Evolutionary conservation across 805 yeast species (phyloP), one percentile per base, ranked within the genome.

Genomic region (Saccharomyces paradoxus): DNA sequence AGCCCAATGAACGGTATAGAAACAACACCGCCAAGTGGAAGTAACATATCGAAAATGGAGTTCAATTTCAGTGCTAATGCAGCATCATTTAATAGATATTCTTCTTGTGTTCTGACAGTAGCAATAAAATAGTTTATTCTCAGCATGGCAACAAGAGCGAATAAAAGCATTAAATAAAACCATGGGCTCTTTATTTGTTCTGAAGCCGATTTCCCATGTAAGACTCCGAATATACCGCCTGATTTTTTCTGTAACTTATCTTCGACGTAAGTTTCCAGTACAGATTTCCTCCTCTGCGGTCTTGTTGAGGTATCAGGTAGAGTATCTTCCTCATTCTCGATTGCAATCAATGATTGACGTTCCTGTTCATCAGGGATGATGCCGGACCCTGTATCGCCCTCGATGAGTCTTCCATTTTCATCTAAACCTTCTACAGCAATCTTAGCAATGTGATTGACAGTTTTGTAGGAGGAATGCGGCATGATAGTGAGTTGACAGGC

Each of bases 61-160:
- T 89, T 89, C 50, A 89, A 71, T 12, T 64, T 61, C 27, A 77
- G 67, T 1, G 95, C 96, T 2, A 63, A 58, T 3, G 74, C 68
- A 8, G 72, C 72, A 59, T 75, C 74, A 12, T 80, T 81, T 53
- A 89, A 76, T 57, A 90, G 77, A 65, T 75, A 92, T 27, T 77
- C 78, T 74, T 89, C 95, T 72, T 91, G 97, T 0, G 96, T 74
- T 63, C 83, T 81, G 37, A 91, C 75, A 1, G 97, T 89, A 8
- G 97, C 97, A 53, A 91, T 94, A 70, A 89, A 92, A 70, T 88
- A 92, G 73, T 91, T 91, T 61, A 91, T 85, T 67, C 97, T 77
- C 48, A 92, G 77, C 97, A 91, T 91, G 69, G 89, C 95, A 55
- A 91, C 79, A 2, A 91, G 80, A 5, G 96, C 87, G 69, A 90